Percentiles rank a stretch among this genome's conserved stretches.
phyloP scores from a whole-genome alignment of 352 stramenopile species.

The Pythium scleroteichum region DNA sequence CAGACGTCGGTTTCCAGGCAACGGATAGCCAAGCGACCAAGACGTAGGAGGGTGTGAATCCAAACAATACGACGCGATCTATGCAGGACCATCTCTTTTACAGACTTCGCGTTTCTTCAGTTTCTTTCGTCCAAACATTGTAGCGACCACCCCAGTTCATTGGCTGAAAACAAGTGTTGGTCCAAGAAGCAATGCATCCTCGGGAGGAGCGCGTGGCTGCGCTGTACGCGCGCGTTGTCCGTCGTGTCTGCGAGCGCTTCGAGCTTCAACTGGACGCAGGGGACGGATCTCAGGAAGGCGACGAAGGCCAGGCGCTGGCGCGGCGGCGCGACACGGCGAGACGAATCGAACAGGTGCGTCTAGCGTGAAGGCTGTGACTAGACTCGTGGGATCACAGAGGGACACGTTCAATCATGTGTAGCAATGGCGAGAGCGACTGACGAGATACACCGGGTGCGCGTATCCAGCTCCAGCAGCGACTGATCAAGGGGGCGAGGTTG shows the following conservation, averaged over 20 bases:
- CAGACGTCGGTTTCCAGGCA: no score
- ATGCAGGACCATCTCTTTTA: no score
- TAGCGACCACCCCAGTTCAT: no score
- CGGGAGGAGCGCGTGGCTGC: constrained; percentile 34
- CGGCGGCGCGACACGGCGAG: not conserved
- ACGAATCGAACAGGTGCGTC: constrained; percentile 13
- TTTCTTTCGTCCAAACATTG: no score
- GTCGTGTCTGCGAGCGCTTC: constrained; percentile 53
- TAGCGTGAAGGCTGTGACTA: not conserved
- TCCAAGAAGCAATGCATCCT: not conserved
- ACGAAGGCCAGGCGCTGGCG: constrained; percentile 30
- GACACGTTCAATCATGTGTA: not conserved
- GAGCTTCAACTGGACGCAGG: constrained; percentile 29
- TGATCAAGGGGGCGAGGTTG: not conserved
- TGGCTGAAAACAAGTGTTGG: no score
- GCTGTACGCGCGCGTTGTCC: constrained; percentile 64
- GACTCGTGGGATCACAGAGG: not conserved
- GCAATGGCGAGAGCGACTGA: constrained; percentile 23
- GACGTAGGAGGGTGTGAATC: no score
- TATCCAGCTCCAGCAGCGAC: not conserved
- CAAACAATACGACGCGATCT: no score
- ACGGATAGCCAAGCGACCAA: no score
- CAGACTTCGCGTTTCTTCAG: no score
- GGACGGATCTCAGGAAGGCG: constrained; percentile 16
- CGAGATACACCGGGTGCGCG: constrained; percentile 20